Conservation (phyloP, 192 early-diverging fungal genomes). For the Borealophlyctis nickersoniae region DNA sequence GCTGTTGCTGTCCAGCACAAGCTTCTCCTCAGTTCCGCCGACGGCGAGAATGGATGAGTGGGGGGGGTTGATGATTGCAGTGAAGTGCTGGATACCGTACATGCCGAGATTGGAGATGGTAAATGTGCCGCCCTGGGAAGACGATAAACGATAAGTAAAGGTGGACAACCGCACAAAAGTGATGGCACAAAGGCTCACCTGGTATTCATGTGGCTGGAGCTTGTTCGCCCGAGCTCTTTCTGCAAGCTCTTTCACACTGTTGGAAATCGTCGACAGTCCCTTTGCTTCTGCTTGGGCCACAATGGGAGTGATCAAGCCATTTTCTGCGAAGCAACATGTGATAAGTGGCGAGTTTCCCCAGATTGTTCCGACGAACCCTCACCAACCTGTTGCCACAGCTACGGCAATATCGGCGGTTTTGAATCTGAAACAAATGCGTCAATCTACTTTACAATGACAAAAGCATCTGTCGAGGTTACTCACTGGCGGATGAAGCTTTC, state of each 20-base stretch:
- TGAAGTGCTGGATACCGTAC: conserved; percentile 91
- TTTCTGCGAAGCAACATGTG: conserved; percentile 31
- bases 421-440: conserved; percentile 52
- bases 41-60: conserved; percentile 92
- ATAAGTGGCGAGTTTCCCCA: not conserved
- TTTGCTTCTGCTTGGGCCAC: conserved; percentile 76
- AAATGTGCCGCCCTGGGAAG: conserved; percentile 76
- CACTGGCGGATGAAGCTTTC: conserved; percentile 88
- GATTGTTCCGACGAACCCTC: not conserved
- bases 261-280: conserved; percentile 83
- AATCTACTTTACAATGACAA: not conserved
- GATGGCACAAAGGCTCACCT: conserved; percentile 27
- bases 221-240: conserved; percentile 80
- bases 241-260: conserved; percentile 82
- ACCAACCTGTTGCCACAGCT: conserved; percentile 83
- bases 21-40: conserved; percentile 74
- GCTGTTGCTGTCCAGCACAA: conserved; percentile 40
- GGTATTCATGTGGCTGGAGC: conserved; percentile 93
- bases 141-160: conserved; percentile 11
- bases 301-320: conserved; percentile 95
- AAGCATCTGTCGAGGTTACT: conserved; percentile 17
- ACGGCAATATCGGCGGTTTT: conserved; percentile 89
- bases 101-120: conserved; percentile 98
- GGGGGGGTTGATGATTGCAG: conserved; percentile 97
- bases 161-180: not conserved